Base-by-base conservation (phyloP, 306 rosid genomes). In the Fragaria iinumae region DNA sequence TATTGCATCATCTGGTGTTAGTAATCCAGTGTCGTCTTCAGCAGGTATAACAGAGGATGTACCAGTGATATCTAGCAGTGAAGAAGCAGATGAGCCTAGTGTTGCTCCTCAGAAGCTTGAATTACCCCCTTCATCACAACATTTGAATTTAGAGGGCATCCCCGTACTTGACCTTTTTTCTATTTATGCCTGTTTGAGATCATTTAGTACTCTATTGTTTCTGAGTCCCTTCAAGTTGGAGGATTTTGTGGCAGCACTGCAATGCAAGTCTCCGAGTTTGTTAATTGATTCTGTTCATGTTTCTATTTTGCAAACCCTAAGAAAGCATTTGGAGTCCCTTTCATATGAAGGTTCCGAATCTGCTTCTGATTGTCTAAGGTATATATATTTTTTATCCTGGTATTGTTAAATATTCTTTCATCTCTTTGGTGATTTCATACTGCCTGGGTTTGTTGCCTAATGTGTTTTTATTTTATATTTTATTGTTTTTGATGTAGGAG, bases 151-250 rank as follows among this genome's bases (percentile, higher is more conserved):
- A 81, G 93, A 82, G 59, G 89, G 74, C 44, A 81, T 91, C 86
- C 97, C 96, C 38, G 80, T 91, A 80, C 96, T 92, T 85, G 97
- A 92, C 57, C 71, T 92, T 69, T 96, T 96, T 84, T 87, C 97
- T n/a, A 83, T 96, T 67, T 92, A 91, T 82, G 79, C 97, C 36
- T 92, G 85, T 84, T 88, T 96, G 73, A 87, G 96, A 82, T 92
- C 99, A 18, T 95, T 95, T 82, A 95, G 99, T 75, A 88, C 91
- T 67, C 57, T 89, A 21, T 86, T 96, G 77, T 92, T 89, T 87
- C 86, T 96, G 88, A 96, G 99, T 81, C 98, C 98, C 48, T 96
- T 96, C 84, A 91, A 92, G 89, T 77, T 96, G 91, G 96, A 89
- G 84, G 93, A 91, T 81, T 89, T 96, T 76, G 96, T 87, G 77